Percentiles rank a stretch among this genome's conserved stretches.
Conservation (phyloP, 257 asterid genomes). For the Solanum appendiculatum region DNA sequence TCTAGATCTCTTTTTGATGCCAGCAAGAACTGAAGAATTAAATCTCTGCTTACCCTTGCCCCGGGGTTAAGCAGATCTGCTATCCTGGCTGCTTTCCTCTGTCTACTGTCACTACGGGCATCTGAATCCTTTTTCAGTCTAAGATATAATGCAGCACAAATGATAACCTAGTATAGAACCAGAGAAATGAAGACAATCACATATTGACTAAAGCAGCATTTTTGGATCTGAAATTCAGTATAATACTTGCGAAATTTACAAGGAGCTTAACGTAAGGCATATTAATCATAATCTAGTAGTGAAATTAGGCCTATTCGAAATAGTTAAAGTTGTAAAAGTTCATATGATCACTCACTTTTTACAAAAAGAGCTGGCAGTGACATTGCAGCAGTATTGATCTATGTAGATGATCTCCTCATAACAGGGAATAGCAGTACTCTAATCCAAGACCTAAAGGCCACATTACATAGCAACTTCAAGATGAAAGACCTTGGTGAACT, state of each 20-base stretch:
- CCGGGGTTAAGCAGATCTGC: constrained; percentile 48
- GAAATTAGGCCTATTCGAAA: not conserved
- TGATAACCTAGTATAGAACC: constrained; percentile 34
- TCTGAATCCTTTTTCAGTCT: constrained; percentile 39
- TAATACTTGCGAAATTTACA: too few species aligned
- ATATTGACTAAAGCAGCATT: not conserved
- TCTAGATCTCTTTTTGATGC: constrained; percentile 41
- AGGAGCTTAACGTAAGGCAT: not conserved
- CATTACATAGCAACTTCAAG: too few species aligned
- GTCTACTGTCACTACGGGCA: constrained; percentile 11
- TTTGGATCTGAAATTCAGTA: not conserved
- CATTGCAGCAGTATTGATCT: too few species aligned
- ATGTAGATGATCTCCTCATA: too few species aligned
- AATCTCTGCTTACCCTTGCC: constrained; percentile 24
- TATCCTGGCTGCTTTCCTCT: constrained; percentile 32
- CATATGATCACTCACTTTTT: too few species aligned
- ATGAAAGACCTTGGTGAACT: too few species aligned
- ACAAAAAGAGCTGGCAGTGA: too few species aligned
- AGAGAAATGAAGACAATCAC: not conserved
- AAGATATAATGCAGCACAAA: constrained; percentile 66
- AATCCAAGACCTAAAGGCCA: too few species aligned
- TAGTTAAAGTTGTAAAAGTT: too few species aligned
- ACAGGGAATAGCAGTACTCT: too few species aligned
- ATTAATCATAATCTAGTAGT: not conserved
- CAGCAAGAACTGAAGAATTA: constrained; percentile 31